Base-by-base conservation (phyloP, 2,329 filamentous ascomycete genomes). In the Penicillium sclerotigenum region DNA sequence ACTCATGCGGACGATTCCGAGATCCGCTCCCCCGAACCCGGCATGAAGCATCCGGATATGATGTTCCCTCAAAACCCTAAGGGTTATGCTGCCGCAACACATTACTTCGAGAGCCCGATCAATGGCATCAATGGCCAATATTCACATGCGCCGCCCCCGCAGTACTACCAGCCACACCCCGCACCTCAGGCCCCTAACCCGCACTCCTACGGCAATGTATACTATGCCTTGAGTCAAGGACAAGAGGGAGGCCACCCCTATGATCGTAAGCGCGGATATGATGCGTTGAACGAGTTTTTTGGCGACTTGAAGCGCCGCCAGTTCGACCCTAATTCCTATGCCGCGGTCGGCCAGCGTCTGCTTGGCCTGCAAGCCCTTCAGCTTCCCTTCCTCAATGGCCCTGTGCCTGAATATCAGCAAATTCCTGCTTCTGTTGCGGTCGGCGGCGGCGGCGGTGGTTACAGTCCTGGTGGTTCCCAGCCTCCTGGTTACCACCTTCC, bases 1-100 rank as follows among this genome's bases (percentile, higher is more conserved):
- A 97, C 93, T 5, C 93, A 97, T 72, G 93, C 93, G 67, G 93
- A 97, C 71, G 93, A 97, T 77, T 95, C 91, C 40, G 90, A 96
- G 59, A 80, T 85, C 59, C 81, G 83, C 65, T 87, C 84, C 42
- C 85, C 85, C 4, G 83, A 86, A 66, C 82, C 84, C 26, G 81
- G 80, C 65, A 68, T 77, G 60, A 73, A 76, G 52, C 73, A 75
- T 37, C 73, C 73, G 2, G 73, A 76, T 56, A 71, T 75, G 61
- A 73, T 75, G 67, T 76, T 73, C 61, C 69, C 69, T 26, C 69
- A 63, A 47, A 70, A 73, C 42, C 66, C 72, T 13, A 76, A 75
- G 65, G 70, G 73, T 71, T 72, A 72, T 53, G 65, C 71, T 24
- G 62, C 71, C 43, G 71, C 71, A 47, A 65, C 72, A 33, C 87